A percentile compares a stretch with the other conserved stretches of the same genome.
phyloP scores from a whole-genome alignment of 805 yeast genomes.

The Metschnikowia aberdeeniae region DNA sequence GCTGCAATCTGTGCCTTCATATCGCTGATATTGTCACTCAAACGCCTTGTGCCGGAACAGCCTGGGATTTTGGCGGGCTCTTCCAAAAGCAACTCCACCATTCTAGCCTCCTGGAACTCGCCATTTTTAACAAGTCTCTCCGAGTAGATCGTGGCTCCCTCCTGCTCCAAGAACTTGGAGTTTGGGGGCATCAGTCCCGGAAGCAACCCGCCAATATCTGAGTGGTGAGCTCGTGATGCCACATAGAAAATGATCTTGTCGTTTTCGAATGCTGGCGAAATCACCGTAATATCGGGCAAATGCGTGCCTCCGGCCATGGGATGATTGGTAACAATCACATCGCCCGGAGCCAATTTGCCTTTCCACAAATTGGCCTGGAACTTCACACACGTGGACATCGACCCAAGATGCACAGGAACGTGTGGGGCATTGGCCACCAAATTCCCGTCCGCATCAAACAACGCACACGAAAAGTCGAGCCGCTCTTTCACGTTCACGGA shows the following conservation, averaged over 20 bases:
- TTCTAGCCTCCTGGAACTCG: conserved; percentile 66
- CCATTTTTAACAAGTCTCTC: conserved; percentile 69
- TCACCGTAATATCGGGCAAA: conserved; percentile 67
- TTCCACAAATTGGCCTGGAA: conserved; percentile 39
- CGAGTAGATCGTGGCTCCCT: conserved; percentile 84
- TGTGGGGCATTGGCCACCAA: conserved; percentile 46
- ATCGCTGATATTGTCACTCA: conserved; percentile 75
- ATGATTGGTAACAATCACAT: conserved; percentile 42
- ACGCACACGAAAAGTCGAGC: conserved; percentile 44
- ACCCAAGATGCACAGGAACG: conserved; percentile 44
- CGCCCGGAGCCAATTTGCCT: conserved; percentile 38
- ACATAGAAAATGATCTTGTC: conserved; percentile 67
- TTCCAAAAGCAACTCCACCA: conserved; percentile 55
- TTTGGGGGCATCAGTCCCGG: conserved; percentile 97
- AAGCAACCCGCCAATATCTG: conserved; percentile 88
- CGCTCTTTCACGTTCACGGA: conserved; percentile 45
- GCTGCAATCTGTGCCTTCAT: conserved; percentile 39
- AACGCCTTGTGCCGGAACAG: conserved; percentile 83
- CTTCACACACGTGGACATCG: conserved; percentile 45
- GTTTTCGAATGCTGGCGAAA: conserved; percentile 74
- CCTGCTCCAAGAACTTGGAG: conserved; percentile 79
- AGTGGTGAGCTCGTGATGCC: conserved; percentile 94
- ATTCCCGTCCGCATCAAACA: conserved; percentile 39
- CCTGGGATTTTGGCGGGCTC: conserved; percentile 82
- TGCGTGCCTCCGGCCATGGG: conserved; percentile 43